These are phyloP conservation scores for Trichoderma sp. DNA, from an alignment of 2,329 filamentous ascomycete genomes.

Conservation along the genomic window DNA sequence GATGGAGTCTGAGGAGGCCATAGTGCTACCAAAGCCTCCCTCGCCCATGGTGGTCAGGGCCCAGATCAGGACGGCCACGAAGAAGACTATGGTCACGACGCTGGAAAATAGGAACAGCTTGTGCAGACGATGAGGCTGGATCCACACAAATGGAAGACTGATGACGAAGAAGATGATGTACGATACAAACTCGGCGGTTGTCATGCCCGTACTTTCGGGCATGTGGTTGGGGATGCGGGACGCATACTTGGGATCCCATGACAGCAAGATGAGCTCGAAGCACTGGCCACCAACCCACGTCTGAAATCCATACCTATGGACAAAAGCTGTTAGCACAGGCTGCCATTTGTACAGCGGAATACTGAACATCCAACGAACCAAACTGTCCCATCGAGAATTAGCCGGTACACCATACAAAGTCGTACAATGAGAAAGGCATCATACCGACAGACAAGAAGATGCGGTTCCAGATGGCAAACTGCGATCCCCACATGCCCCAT, in stretches of 20 bases:
- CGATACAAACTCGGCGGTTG: conserved; percentile 47
- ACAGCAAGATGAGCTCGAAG: conserved; percentile 49
- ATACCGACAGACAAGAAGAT: conserved; percentile 47
- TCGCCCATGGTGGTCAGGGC: conserved; percentile 48
- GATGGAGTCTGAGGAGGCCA: conserved; percentile 34
- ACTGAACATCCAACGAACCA: conserved; percentile 30
- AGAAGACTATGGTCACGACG: conserved; percentile 46
- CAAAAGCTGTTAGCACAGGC: background rate
- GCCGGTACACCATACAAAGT: background rate
- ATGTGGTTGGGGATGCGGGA: conserved; percentile 48
- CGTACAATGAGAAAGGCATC: background rate
- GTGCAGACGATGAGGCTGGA: conserved; percentile 48
- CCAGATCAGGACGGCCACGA: conserved; percentile 49
- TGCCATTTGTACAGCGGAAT: background rate
- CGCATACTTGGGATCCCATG: conserved; percentile 49
- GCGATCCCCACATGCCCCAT: conserved; percentile 49
- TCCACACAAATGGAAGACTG: conserved; percentile 49
- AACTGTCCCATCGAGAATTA: conserved; percentile 30
- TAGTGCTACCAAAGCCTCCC: conserved; percentile 43
- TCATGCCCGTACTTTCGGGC: conserved; percentile 47
- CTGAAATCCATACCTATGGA: conserved; percentile 47
- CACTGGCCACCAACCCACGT: conserved; percentile 52
- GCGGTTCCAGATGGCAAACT: conserved; percentile 48
- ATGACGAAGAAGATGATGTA: conserved; percentile 50
- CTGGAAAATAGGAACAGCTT: conserved; percentile 48